These are phyloP conservation scores for Fusarium sp. DNA, from an alignment of 2,329 filamentous ascomycete species.

Conservation along the genomic window DNA sequence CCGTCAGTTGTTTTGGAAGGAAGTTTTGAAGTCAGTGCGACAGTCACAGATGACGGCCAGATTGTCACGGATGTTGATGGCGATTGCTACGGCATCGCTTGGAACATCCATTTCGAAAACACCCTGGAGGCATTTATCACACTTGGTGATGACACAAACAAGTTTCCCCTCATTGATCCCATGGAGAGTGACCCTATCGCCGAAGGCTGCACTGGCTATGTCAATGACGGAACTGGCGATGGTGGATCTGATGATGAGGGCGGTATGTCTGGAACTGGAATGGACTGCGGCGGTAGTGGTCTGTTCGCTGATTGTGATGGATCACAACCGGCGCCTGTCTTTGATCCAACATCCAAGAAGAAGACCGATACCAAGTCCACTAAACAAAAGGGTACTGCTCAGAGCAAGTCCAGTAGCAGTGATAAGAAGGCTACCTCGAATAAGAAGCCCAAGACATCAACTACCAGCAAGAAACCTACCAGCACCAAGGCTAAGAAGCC, in stretches of 20 bases:
- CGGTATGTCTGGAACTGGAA: not conserved
- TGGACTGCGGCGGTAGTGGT: not conserved
- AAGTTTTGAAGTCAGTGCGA: not conserved
- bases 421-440: not conserved
- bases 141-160: not conserved
- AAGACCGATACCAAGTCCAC: not conserved
- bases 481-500: not conserved
- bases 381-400: not conserved
- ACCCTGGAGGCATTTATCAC: not conserved
- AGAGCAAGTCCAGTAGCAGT: not conserved
- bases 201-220: constrained; percentile 4
- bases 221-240: not conserved
- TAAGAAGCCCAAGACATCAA: not conserved
- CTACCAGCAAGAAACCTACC: not conserved
- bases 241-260: not conserved
- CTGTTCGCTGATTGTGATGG: not conserved
- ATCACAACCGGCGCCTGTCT: not conserved
- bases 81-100: constrained; percentile 4
- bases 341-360: not conserved
- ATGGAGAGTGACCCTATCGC: constrained; percentile 2
- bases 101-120: constrained; percentile 20
- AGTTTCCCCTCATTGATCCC: not conserved
- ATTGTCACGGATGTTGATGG: not conserved
- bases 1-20: constrained; percentile 1
- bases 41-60: not conserved